Conservation (phyloP, 768 basidiomycete genomes). For the Fibroporia radiculosa region DNA sequence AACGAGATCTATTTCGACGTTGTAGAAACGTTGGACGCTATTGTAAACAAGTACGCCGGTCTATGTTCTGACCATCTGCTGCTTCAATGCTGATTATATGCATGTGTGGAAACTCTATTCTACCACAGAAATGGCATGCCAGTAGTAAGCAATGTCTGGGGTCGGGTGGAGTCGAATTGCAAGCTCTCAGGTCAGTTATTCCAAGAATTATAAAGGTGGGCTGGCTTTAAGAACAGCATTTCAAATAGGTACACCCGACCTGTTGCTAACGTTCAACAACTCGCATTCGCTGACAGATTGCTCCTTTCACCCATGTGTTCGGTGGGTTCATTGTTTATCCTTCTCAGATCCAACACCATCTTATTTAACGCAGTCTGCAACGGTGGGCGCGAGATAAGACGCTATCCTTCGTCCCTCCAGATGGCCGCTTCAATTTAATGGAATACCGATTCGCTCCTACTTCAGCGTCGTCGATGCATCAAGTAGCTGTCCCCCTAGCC, state of each 20-base stretch:
- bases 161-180: slow-evolving; percentile 70
- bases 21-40: slow-evolving; percentile 70
- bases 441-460: slow-evolving; percentile 65
- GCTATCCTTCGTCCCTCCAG: slow-evolving; percentile 90
- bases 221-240: too few relatives aligned
- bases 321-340: slow-evolving; percentile 38
- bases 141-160: slow-evolving; percentile 61
- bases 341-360: neutral
- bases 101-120: neutral
- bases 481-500: slow-evolving; percentile 27
- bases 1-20: slow-evolving; percentile 95
- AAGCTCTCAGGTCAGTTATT: slow-evolving; percentile 56
- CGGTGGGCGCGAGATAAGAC: slow-evolving; percentile 71
- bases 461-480: slow-evolving; percentile 14
- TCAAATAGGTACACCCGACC: slow-evolving; percentile 88
- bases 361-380: slow-evolving; percentile 63
- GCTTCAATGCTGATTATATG: neutral
- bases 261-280: slow-evolving; percentile 70
- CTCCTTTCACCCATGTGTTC: slow-evolving; percentile 88
- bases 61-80: too few relatives aligned
- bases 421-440: slow-evolving; percentile 78
- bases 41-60: slow-evolving; percentile 69
- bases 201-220: too few relatives aligned
- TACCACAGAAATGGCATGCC: slow-evolving; percentile 56
- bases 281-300: slow-evolving; percentile 67